Base-by-base conservation (phyloP, 805 yeast genomes). In the Saccharomyces eubayanus region DNA sequence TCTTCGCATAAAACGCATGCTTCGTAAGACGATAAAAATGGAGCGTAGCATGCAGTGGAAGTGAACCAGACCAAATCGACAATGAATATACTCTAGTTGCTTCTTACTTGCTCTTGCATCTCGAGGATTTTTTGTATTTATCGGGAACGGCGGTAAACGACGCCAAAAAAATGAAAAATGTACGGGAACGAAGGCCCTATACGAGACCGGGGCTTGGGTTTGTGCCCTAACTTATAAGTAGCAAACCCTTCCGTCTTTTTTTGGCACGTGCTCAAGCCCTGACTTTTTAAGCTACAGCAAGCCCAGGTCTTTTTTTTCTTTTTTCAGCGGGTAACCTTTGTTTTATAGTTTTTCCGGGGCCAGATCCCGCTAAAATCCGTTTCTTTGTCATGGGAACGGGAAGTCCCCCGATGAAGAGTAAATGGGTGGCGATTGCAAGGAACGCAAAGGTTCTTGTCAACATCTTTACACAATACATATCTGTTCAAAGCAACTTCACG, bases 21-120 rank as follows among this genome's bases (percentile, higher is more conserved):
- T 36, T 36, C 43, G 43, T 40, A 14, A 28, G 24, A 24, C 53
- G 27, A 24, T 28, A 47, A 31, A 31, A 47, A 30, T 47, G 16
- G 47, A 28, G 20, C 41, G 21, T 51, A 51, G 41, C 41, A 31
- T 47, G 50, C 31, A 47, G 50, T 16, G 21, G 43, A 47, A 36
- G 9, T 36, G 24, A 16, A 36, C 24, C 43, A 36, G 16, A 8
- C 24, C 43, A 36, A 8, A 8, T 12, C 20, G 21, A 6, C 24
- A 36, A 21, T 36, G 43, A 16, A n/a, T 36, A 36, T 36, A 36
- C 43, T 9, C 24, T 36, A 8, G 12, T 8, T 36, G 12, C 43
- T 16, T 16, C 43, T 36, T 24, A 16, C 43, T 36, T 36, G 12
- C 43, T 36, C 43, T 36, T 16, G 21, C 43, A 5, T 36, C 43